phyloP scores from a whole-genome alignment of 2,329 filamentous ascomycete species.

The Mycosphaerelloides madeirae region DNA sequence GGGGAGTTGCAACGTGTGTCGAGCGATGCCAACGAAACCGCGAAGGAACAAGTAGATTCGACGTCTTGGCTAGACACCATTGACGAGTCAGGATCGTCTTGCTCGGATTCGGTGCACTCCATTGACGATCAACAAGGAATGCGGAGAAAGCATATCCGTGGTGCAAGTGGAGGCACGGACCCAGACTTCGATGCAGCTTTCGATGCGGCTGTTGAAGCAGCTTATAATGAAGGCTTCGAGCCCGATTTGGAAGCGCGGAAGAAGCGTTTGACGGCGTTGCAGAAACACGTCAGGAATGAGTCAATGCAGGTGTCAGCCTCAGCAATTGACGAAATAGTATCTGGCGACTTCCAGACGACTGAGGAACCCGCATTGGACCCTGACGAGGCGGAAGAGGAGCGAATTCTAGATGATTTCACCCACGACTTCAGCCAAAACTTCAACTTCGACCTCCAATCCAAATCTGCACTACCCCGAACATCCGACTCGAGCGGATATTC shows the following conservation, averaged over 20 bases:
- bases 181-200: slow-evolving; percentile 90
- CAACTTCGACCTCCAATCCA: slow-evolving; percentile 64
- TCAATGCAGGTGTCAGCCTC: slow-evolving; percentile 22
- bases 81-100: slow-evolving; percentile 77
- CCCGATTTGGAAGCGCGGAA: slow-evolving; percentile 53
- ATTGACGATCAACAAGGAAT: slow-evolving; percentile 57
- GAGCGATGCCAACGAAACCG: background rate
- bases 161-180: slow-evolving; percentile 67
- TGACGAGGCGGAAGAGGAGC: slow-evolving; percentile 46
- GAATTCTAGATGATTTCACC: slow-evolving; percentile 76
- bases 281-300: slow-evolving; percentile 15
- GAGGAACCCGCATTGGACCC: slow-evolving; percentile 11
- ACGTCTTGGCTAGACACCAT: slow-evolving; percentile 53
- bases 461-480: slow-evolving; percentile 66
- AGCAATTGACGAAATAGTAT: slow-evolving; percentile 23
- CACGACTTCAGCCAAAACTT: slow-evolving; percentile 75
- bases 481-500: slow-evolving; percentile 78
- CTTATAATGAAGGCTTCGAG: slow-evolving; percentile 88
- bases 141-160: slow-evolving; percentile 64
- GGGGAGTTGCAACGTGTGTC: slow-evolving; percentile 9
- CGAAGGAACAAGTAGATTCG: slow-evolving; percentile 18
- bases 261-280: slow-evolving; percentile 22
- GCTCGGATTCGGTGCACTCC: slow-evolving; percentile 72
- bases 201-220: slow-evolving; percentile 91
- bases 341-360: slow-evolving; percentile 10